These are phyloP conservation scores for Plasmodium fragile DNA, from an alignment of 169 alveolate genomes.

Conservation along the genomic window DNA sequence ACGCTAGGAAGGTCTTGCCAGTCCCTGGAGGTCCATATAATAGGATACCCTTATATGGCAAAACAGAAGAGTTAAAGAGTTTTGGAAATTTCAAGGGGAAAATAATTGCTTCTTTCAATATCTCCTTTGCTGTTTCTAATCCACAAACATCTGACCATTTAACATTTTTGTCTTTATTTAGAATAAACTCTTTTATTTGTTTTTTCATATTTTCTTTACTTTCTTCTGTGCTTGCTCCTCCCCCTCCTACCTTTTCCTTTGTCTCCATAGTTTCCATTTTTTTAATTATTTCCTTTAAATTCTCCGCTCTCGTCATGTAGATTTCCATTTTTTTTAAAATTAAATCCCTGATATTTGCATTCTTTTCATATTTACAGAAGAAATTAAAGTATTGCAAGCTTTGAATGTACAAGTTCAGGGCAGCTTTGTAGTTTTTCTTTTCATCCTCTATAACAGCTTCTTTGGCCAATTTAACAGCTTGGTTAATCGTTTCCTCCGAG, in stretches of 20 bases:
- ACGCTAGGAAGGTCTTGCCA: conserved; percentile 98
- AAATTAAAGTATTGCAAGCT: conserved; percentile 75
- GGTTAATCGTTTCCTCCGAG: conserved; percentile 71
- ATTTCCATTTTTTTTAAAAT: conserved; percentile 82
- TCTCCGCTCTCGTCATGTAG: conserved; percentile 84
- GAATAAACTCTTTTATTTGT: conserved; percentile 53
- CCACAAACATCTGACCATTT: conserved; percentile 98
- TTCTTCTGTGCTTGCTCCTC: conserved; percentile 57
- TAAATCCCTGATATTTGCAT: conserved; percentile 80
- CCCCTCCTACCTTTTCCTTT: conserved; percentile 54
- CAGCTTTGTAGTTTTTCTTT: conserved; percentile 73
- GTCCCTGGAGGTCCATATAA: conserved; percentile 97
- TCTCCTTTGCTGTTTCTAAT: conserved; percentile 93
- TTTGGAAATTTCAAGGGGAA: conserved; percentile 96
- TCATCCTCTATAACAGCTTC: conserved; percentile 77
- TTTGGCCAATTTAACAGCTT: conserved; percentile 75
- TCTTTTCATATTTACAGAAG: conserved; percentile 78
- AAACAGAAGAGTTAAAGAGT: conserved; percentile 90
- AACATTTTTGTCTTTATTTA: conserved; percentile 87
- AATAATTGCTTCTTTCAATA: conserved; percentile 96
- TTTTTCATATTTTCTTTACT: conserved; percentile 75
- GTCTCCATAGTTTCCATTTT: conserved; percentile 61
- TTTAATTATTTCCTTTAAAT: conserved; percentile 76
- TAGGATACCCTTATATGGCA: conserved; percentile 76
- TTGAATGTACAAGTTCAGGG: conserved; percentile 74